Conservation (phyloP, 257 asterid genomes). For the Capsicum pubescens region DNA sequence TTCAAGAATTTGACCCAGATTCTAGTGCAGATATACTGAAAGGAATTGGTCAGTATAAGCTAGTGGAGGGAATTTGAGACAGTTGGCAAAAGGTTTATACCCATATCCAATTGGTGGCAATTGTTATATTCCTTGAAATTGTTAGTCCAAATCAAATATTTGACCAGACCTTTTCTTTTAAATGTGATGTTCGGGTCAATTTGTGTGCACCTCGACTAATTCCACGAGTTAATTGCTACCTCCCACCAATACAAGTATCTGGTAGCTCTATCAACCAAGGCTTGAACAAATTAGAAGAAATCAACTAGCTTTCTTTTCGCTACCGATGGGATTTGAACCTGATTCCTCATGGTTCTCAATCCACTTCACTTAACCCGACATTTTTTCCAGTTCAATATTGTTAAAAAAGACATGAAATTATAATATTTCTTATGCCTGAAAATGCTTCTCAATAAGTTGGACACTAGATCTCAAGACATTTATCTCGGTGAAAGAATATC, state of each 20-base stretch:
- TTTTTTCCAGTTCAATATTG: constrained; percentile 13
- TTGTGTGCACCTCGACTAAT: background rate
- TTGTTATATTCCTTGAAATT: constrained; percentile 13
- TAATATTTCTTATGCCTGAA: constrained; percentile 7
- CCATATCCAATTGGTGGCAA: background rate
- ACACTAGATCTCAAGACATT: constrained; percentile 24
- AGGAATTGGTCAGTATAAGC: background rate
- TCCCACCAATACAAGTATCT: background rate
- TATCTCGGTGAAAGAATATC: constrained; percentile 20
- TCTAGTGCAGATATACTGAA: constrained; percentile 15
- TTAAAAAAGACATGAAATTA: background rate
- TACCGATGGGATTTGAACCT: background rate
- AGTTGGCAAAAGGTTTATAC: constrained; percentile 11
- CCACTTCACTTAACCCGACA: constrained; percentile 1
- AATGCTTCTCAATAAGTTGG: background rate
- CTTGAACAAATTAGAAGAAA: background rate
- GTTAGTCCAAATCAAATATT: background rate
- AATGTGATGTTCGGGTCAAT: background rate
- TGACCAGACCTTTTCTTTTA: background rate
- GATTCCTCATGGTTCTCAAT: background rate
- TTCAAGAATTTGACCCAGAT: constrained; percentile 2
- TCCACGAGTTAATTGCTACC: constrained; percentile 9
- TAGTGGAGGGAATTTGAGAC: constrained; percentile 20
- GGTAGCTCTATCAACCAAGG: background rate
- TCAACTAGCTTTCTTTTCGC: background rate